A percentile compares a stretch with the other conserved stretches of the same genome.
Evolutionary conservation across 2,329 filamentous ascomycete genomes (phyloP).

Genomic region (Nemania abortiva): DNA sequence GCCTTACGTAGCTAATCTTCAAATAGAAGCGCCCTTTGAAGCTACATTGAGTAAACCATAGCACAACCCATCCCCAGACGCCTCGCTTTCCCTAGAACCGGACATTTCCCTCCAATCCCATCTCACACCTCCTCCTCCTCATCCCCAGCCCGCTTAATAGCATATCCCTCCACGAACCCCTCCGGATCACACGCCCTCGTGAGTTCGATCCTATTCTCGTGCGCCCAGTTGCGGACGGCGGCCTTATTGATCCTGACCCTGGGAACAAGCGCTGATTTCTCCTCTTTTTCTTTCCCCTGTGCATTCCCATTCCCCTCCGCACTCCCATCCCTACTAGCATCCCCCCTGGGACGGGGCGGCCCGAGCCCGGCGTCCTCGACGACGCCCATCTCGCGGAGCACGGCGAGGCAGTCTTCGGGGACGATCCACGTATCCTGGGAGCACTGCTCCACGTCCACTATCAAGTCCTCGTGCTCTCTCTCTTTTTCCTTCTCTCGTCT

Average conservation of each 20-base stretch:
- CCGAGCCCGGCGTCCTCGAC: conserved; percentile 64
- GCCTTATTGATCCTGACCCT: conserved; percentile 66
- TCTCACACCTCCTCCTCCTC: conserved; percentile 43
- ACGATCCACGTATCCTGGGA: conserved; percentile 85
- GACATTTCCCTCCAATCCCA: neutral
- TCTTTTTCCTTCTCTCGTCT: conserved; percentile 27
- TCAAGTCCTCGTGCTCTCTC: conserved; percentile 44
- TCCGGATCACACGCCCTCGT: conserved; percentile 76
- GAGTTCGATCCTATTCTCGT: conserved; percentile 70
- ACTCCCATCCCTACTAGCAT: conserved; percentile 64
- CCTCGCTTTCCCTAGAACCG: neutral
- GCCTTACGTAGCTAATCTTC: too few species aligned
- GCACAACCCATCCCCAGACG: neutral
- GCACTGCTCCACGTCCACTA: conserved; percentile 77
- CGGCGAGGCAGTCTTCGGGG: conserved; percentile 82
- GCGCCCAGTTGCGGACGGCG: conserved; percentile 74
- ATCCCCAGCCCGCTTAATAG: conserved; percentile 57
- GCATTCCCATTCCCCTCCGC: conserved; percentile 19
- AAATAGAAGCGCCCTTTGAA: too few species aligned
- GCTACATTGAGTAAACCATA: too few species aligned
- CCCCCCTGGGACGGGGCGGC: conserved; percentile 72
- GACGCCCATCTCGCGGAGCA: conserved; percentile 84
- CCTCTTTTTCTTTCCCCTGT: conserved; percentile 46
- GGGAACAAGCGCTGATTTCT: conserved; percentile 50
- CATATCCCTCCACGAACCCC: conserved; percentile 79